Conservation (phyloP, 352 stramenopile genomes). For the Phytophthora vignae region DNA sequence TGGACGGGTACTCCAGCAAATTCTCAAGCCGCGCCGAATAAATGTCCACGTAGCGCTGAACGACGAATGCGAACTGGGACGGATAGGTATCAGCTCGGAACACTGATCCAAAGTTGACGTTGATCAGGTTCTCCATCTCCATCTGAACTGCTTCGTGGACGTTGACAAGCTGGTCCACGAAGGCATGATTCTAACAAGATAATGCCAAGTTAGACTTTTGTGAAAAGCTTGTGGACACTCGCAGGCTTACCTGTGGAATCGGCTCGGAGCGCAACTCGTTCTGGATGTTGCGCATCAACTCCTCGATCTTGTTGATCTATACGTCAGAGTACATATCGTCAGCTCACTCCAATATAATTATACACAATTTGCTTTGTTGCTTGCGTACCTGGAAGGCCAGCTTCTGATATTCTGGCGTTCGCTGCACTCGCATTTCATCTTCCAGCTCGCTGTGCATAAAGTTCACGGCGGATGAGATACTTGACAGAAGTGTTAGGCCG, state of each 20-base stretch:
- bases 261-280: conserved; percentile 58
- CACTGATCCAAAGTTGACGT: conserved; percentile 89
- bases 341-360: not conserved
- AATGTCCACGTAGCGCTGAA: conserved; percentile 90
- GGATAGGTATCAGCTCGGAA: conserved; percentile 87
- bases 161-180: conserved; percentile 68
- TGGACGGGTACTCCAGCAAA: conserved; percentile 81
- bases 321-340: not conserved
- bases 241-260: conserved; percentile 42
- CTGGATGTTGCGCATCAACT: conserved; percentile 73
- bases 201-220: not conserved
- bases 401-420: conserved; percentile 64
- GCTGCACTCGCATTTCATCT: conserved; percentile 80
- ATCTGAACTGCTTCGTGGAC: conserved; percentile 69
- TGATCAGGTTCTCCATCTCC: conserved; percentile 84
- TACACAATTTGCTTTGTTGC: not conserved
- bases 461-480: not conserved
- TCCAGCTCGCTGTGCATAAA: conserved; percentile 76
- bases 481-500: not conserved
- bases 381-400: conserved; percentile 59
- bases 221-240: conserved; percentile 22
- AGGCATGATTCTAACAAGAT: conserved; percentile 59
- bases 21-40: conserved; percentile 90
- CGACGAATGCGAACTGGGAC: conserved; percentile 88
- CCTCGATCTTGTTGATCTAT: conserved; percentile 68